A percentile compares a stretch with the other conserved stretches of the same genome.
Conservation (phyloP, 768 basidiomycete genomes). For the Suillus decipiens region DNA sequence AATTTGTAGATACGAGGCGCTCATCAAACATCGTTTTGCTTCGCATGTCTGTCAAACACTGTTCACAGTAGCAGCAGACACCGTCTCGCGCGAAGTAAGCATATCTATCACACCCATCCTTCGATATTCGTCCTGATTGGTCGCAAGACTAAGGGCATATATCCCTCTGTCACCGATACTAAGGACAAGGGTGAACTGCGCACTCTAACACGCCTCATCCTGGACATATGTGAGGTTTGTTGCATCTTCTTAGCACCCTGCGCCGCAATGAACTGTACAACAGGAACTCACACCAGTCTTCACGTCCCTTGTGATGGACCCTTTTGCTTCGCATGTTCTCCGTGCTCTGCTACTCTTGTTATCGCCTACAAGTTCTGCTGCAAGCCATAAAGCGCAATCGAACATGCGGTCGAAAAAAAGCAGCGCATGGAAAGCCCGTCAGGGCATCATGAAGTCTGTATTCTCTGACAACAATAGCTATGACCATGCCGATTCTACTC, state of each 20-base stretch:
- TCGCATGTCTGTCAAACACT: constrained; percentile 96
- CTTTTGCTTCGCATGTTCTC: constrained; percentile 89
- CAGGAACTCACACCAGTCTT: constrained; percentile 75
- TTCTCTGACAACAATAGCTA: constrained; percentile 52
- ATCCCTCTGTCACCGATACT: constrained; percentile 48
- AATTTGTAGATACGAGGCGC: constrained; percentile 53
- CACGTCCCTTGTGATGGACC: constrained; percentile 70
- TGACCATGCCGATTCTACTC: constrained; percentile 28
- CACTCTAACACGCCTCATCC: constrained; percentile 60
- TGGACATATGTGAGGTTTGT: constrained; percentile 65
- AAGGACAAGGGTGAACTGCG: constrained; percentile 66
- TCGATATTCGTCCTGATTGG: constrained; percentile 2
- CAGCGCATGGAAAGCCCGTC: constrained; percentile 76
- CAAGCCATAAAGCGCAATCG: constrained; percentile 37
- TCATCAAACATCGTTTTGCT: constrained; percentile 83
- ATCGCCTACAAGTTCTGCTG: constrained; percentile 55
- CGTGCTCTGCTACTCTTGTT: constrained; percentile 78
- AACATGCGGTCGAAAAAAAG: constrained; percentile 84
- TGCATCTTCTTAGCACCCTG: constrained; percentile 17
- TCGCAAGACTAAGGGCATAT: constrained; percentile 53
- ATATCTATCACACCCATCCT: not conserved
- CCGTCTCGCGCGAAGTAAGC: constrained; percentile 68
- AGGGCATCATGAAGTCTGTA: constrained; percentile 80
- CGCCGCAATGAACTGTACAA: constrained; percentile 1
- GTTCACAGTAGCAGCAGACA: constrained; percentile 64